Conservation (phyloP, 1,284 basidiomycete species). For the Trichosporon inkin region DNA sequence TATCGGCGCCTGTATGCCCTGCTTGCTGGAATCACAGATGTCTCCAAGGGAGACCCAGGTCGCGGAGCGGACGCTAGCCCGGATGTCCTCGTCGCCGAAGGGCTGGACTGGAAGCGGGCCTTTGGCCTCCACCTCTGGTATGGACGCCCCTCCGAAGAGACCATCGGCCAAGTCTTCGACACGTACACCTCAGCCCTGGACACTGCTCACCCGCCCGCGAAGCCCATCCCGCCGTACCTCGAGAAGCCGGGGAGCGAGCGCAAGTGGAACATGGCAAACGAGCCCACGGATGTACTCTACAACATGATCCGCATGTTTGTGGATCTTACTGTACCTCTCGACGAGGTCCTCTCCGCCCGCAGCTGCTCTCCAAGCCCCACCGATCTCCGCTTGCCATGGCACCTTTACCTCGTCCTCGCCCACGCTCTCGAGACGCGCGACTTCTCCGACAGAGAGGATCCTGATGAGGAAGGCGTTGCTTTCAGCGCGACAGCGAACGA, state of each 20-base stretch:
- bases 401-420: conserved; percentile 83
- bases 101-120: conserved; percentile 90
- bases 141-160: conserved; percentile 66
- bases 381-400: conserved; percentile 86
- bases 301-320: conserved; percentile 74
- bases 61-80: conserved; percentile 59
- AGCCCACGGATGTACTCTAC: conserved; percentile 67
- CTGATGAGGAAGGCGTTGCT: conserved; percentile 55
- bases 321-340: conserved; percentile 55
- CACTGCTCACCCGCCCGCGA: conserved; percentile 49
- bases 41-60: conserved; percentile 58
- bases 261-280: conserved; percentile 43
- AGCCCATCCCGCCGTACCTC: conserved; percentile 68
- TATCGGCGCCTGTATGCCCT: conserved; percentile 80
- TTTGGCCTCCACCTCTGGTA: conserved; percentile 93
- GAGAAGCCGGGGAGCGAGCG: conserved; percentile 48
- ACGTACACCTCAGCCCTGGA: conserved; percentile 61
- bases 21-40: conserved; percentile 71
- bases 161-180: conserved; percentile 66
- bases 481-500: conserved; percentile 78
- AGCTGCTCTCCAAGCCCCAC: conserved; percentile 71
- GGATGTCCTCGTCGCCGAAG: conserved; percentile 69
- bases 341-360: conserved; percentile 58
- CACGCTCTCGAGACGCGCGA: conserved; percentile 76
- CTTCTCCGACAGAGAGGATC: conserved; percentile 68